Base-by-base conservation (phyloP, 345 rosid species). In the Zanthoxylum bungeanum region DNA sequence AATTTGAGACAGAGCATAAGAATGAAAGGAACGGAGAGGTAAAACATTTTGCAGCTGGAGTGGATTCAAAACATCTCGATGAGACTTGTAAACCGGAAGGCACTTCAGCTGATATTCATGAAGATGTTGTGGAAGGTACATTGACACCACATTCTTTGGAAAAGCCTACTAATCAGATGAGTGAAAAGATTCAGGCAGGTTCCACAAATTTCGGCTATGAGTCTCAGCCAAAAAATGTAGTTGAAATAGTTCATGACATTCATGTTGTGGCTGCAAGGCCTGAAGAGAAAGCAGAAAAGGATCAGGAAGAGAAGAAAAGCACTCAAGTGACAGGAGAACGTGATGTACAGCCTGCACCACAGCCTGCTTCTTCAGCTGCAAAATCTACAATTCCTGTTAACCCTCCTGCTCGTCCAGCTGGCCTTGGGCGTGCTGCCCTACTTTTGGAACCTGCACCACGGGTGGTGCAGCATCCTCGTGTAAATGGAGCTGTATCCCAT, bases 351-450 rank as follows among this genome's bases (percentile, higher is more conserved):
- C 60, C 65, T 69, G 59, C 70, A 24, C 61, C 67, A 17, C 63
- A 28, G 66, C 63, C 69, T 44, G 80, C 73, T 42, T 74, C 88
- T 44, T 76, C 91, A 52, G 66, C 86, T 28, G 86, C 65, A 65
- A 81, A 78, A 70, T 67, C 78, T 69, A 30, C 84, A 47, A 82
- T 62, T 72, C 30, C 78, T 75, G 77, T 82, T 68, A 57, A 37
- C 0, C 76, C 76, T 22, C 76, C 89, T 76, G 80, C 85, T 80
- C 92, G 85, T 67, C 99, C 99, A 50, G 97, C 91, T 71, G 99
- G 98, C 57, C 98, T 96, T 65, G 97, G 98, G 28, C 88, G 89
- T 46, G 95, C 87, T 76, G 93, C 93, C 47, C 93, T 96, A 1
- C 83, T 91, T 51, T 77, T 88, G 81, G 91, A 91, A 66, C 95